Evolutionary conservation across 176 grass and related monocot species (phyloP), one percentile per base, ranked within the genome.

Genomic region (Raddia guianensis): DNA sequence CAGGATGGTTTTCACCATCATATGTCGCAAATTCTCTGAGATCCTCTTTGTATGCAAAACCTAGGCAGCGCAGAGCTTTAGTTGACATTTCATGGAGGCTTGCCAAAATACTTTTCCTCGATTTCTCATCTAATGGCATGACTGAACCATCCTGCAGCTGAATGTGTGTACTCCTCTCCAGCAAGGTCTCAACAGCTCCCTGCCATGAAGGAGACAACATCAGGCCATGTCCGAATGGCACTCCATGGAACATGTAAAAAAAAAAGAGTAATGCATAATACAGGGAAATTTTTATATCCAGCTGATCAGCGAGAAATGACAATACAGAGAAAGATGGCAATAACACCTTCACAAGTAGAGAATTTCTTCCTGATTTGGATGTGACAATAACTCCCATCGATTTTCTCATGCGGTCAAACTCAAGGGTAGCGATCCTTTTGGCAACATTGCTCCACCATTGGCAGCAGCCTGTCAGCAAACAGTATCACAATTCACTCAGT

Each of bases 1-100:
- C 96, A 54, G 96, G 88, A 83, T 99, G 96, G 53, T 90, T 83
- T 89, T 99, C 92, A 2, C 92, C 96, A 90, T 99, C 88, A 45
- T 99, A 99, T 9, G 86, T 95, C 19, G 90, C 66, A 57, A 99
- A 99, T 78, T 93, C 92, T 19, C 80, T 79, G 55, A 95, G 76
- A 86, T 95, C 85, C 7, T 92, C 89, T 78, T 93, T 99, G 68
- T 95, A 99, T 13, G 92, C 96, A 88, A 99, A 99, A 54, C 92
- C 96, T 2, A 99, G 90, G 73, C 96, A 99, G n/a, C 96, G 92
- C n/a, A 99, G 86, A 78, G 96, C 88, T 79, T 85, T 86, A 16
- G 88, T 95, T 42, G 96, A 99, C 88, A 99, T 93, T 73, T 95
- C 90, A 69, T 84, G 86, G 79, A 95, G 96, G 73, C 84, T 91